Evolutionary conservation across 208 protist genomes (phyloP), one percentile per base, ranked within the genome.

Genomic region (Crithidia acanthocephali): DNA sequence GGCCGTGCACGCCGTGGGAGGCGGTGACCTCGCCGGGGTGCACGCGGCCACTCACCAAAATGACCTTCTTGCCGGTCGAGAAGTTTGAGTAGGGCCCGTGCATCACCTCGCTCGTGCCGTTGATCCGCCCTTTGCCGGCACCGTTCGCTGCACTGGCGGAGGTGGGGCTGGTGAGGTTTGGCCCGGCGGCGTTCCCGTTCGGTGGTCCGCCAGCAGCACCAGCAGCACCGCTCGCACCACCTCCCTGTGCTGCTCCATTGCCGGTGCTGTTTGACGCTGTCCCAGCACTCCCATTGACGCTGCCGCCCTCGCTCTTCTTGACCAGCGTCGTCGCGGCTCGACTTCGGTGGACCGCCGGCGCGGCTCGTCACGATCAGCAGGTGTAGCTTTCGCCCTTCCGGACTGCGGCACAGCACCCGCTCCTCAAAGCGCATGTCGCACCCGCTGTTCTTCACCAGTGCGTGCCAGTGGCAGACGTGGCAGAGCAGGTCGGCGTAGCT

Each of bases 21-120:
- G 93, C 94, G 27, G 94, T 92, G 28, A 95, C 87, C 79, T 98
- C 96, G 37, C 95, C 95, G 10, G 96, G 96, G 61, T 98, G 97
- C 16, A 98, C 95, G 22, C 97, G 87, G 1, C 88, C 90, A 67
- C 90, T 95, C 40, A 97, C 64, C 55, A 96, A 74, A 15, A 97
- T 79, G 1, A 96, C 86, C 33, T 95, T 96, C 68, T 97, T 96
- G n/a, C 88, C 90, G 0, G 70, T 68, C 20, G 77, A 69, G 62
- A 96, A 95, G 63, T 88, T 86, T 20, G 80, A 40, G 74, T 94
- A 96, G 2, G 89, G 92, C 9, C 85, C 78, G 20, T 68, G 59
- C 30, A 90, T 59, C n/a, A 50, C 65, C 52, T 72, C 71, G 1
- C 25, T 27, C 16, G 25, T 37, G 23, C 37, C 50, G 48, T 1